A percentile compares a stretch with the other conserved stretches of the same genome.
Evolutionary conservation across 176 grass and related monocot genomes (phyloP).

Genomic region (Aegilops tauschii): DNA sequence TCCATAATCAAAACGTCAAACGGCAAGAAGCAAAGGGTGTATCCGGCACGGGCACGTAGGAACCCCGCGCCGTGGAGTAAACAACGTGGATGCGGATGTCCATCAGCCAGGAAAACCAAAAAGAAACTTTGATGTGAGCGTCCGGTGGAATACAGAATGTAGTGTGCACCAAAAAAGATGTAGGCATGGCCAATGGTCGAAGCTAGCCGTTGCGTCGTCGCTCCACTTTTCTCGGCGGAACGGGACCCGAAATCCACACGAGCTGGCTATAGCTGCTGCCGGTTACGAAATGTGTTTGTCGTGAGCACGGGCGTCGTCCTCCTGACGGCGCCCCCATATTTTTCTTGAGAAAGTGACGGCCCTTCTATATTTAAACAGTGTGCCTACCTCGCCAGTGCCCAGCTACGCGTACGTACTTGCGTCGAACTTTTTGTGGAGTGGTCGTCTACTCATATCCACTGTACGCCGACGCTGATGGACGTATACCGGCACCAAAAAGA

Average conservation of each 20-base stretch:
- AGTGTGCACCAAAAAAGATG: neutral
- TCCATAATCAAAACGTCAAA: neutral
- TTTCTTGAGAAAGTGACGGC: no score
- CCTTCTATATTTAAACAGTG: neutral
- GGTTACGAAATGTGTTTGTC: slow-evolving; percentile 24
- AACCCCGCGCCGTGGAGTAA: neutral
- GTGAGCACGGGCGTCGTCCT: slow-evolving; percentile 22
- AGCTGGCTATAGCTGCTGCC: neutral
- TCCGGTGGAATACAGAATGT: neutral
- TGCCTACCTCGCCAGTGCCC: no score
- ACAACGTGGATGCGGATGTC: slow-evolving; percentile 20
- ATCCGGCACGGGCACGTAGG: neutral
- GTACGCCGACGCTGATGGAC: neutral
- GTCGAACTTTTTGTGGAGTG: neutral
- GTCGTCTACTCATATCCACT: neutral
- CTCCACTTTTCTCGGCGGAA: slow-evolving; percentile 38
- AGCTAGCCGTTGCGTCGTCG: slow-evolving; percentile 50
- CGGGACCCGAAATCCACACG: slow-evolving; percentile 33
- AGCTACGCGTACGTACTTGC: neutral
- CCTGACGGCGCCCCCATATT: neutral
- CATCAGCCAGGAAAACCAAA: slow-evolving; percentile 5
- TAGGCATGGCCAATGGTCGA: neutral
- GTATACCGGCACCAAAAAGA: neutral
- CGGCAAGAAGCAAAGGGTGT: neutral
- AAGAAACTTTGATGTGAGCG: slow-evolving; percentile 10